A percentile compares a stretch with the other conserved stretches of the same genome.
Conservation (phyloP, 2,329 filamentous ascomycete genomes). For the Pyricularia sp. region DNA sequence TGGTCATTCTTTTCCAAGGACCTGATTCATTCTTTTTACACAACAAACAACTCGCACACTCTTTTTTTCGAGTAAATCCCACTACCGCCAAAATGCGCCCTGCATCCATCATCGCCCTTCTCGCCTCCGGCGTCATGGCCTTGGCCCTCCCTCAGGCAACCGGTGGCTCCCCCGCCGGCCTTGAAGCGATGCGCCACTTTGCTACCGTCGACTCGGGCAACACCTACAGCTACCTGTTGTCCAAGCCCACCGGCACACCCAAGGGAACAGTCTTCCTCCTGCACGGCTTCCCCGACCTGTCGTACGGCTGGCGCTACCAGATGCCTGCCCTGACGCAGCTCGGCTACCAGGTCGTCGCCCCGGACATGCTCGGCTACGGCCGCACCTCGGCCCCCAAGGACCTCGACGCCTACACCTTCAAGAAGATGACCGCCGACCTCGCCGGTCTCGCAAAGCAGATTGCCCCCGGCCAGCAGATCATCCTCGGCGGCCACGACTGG, state of each 20-base stretch:
- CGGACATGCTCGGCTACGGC: constrained; percentile 83
- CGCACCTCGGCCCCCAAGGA: constrained; percentile 60
- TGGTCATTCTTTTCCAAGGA: too few species aligned
- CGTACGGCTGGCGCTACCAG: constrained; percentile 83
- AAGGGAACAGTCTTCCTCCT: not conserved
- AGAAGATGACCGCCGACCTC: constrained; percentile 61
- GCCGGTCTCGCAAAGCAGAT: constrained; percentile 56
- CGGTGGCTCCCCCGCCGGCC: too few species aligned
- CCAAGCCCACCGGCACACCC: not conserved
- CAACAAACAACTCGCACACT: too few species aligned
- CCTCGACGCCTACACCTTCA: constrained; percentile 57
- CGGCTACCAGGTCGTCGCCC: constrained; percentile 70
- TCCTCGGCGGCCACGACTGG: constrained; percentile 91
- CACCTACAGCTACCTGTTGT: not conserved
- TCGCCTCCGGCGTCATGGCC: not conserved
- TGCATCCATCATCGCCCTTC: not conserved
- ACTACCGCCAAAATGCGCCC: not conserved
- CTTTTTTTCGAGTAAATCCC: too few species aligned
- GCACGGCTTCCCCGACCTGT: constrained; percentile 42
- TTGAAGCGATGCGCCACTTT: not conserved
- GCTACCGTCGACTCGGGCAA: not conserved
- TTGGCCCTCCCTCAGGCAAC: not conserved
- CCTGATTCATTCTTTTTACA: too few species aligned
- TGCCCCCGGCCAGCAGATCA: constrained; percentile 39
- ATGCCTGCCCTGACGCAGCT: constrained; percentile 66